Percentiles rank a stretch among this genome's conserved stretches.
phyloP scores from a whole-genome alignment of 2,329 filamentous ascomycete species.

The Trichoderma sp. region DNA sequence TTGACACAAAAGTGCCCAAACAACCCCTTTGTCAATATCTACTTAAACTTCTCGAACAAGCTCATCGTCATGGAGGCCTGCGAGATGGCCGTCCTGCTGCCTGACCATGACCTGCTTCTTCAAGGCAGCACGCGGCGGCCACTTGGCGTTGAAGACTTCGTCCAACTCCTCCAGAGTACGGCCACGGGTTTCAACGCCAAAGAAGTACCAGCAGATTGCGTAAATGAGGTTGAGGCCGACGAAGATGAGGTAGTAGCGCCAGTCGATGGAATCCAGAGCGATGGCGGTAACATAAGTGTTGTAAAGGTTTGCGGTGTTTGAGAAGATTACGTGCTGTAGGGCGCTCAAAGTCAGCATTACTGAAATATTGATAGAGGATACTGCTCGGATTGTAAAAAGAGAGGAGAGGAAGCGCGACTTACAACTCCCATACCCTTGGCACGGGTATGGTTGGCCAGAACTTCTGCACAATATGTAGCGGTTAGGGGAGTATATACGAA shows the following conservation, averaged over 20 bases:
- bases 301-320: slow-evolving; percentile 38
- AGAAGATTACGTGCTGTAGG: slow-evolving; percentile 33
- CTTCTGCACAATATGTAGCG: slow-evolving; percentile 41
- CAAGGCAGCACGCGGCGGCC: slow-evolving; percentile 42
- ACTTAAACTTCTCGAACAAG: neutral
- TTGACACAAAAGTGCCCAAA: neutral
- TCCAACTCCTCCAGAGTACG: slow-evolving; percentile 49
- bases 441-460: slow-evolving; percentile 37
- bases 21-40: neutral
- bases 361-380: neutral
- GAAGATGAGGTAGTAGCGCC: slow-evolving; percentile 38
- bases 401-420: slow-evolving; percentile 14
- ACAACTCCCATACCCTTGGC: slow-evolving; percentile 42
- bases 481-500: slow-evolving; percentile 54
- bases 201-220: slow-evolving; percentile 33
- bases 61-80: slow-evolving; percentile 20
- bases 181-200: slow-evolving; percentile 37
- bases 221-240: slow-evolving; percentile 38
- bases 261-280: slow-evolving; percentile 36
- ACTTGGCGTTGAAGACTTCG: slow-evolving; percentile 43
- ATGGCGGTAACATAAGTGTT: slow-evolving; percentile 38
- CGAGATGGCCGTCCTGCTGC: slow-evolving; percentile 30
- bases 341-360: neutral
- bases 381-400: neutral
- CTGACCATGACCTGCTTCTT: slow-evolving; percentile 36